Conservation (phyloP, 805 yeast genomes). For the Monosporozyma solicola region DNA sequence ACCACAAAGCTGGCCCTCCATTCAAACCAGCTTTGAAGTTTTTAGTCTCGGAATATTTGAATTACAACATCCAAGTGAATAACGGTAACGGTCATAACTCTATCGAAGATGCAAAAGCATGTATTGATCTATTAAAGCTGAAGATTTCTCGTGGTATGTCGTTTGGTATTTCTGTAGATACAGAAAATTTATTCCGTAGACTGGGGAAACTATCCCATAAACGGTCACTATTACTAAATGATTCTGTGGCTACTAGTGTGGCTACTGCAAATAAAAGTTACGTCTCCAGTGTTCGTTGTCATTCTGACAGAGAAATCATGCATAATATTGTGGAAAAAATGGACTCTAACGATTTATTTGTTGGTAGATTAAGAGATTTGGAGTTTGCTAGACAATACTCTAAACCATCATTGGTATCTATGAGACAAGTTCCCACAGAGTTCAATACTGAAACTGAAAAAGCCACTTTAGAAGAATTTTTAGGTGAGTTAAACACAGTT, state of each 20-base stretch:
- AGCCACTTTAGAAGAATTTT: constrained; percentile 27
- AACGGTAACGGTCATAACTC: constrained; percentile 68
- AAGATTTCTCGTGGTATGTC: constrained; percentile 59
- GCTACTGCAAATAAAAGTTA: background rate
- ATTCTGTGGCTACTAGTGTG: constrained; percentile 23
- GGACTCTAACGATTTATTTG: constrained; percentile 38
- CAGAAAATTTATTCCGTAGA: constrained; percentile 36
- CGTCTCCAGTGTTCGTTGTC: constrained; percentile 33
- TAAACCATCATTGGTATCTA: constrained; percentile 15
- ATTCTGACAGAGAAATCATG: constrained; percentile 53
- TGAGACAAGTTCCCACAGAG: background rate
- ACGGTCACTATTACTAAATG: constrained; percentile 28
- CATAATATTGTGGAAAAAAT: constrained; percentile 33
- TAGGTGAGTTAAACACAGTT: constrained; percentile 38
- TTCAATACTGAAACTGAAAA: background rate
- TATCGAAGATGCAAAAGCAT: constrained; percentile 72
- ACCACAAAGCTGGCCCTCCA: constrained; percentile 80
- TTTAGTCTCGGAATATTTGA: constrained; percentile 50
- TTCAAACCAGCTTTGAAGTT: constrained; percentile 67
- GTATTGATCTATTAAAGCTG: constrained; percentile 64
- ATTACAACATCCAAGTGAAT: constrained; percentile 58
- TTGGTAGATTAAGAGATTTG: constrained; percentile 51
- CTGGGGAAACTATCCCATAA: constrained; percentile 26
- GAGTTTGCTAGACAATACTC: constrained; percentile 36
- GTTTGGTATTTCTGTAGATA: constrained; percentile 47